Base-by-base conservation (phyloP, 2,329 filamentous ascomycete genomes). In the Paraconiothyrium sp. region DNA sequence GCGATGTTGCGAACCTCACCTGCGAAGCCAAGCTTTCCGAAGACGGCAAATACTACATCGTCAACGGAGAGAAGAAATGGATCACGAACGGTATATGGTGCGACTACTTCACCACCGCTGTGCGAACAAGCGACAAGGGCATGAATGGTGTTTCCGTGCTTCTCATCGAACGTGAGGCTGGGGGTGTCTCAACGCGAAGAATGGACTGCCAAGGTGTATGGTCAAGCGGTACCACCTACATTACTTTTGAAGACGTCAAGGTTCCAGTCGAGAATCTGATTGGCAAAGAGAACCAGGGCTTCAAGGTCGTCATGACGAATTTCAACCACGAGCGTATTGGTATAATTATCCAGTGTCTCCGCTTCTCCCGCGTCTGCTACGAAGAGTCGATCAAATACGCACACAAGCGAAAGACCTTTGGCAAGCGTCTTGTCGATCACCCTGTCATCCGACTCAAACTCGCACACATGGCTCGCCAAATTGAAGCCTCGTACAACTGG, bases 21-120 rank as follows among this genome's bases (percentile, higher is more conserved):
- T 98, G 94, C 80, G 94, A 98, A 84, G 95, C 95, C 30, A 97
- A 97, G 85, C 86, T 98, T 60, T 92, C 88, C 66, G 92, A 95
- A 71, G 95, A 99, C 73, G 95, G 95, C 75, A 98, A 98, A 85
- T 93, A 98, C 83, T 99, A 96, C 82, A 98, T 98, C 70, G 95
- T 99, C 81, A 99, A 98, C 76, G 95, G 95, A 58, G 94, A 97
- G 88, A 98, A 99, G 91, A 99, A 99, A 84, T 98, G 95, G 94
- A 98, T 98, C 80, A 98, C 94, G 74, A 99, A 99, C 82, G 95
- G 95, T 75, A 88, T 97, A 74, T 97, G 93, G 93, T 88, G 86
- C 65, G 95, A 99, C 80, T 99, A 98, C 84, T 98, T 98, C 85
- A 98, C 95, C 58, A 96, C 92, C 14, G 95, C 94, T 30, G 95